A percentile compares a stretch with the other conserved stretches of the same genome.
phyloP scores from a whole-genome alignment of 768 basidiomycete genomes.

The Pleurotus citrinopileatus region DNA sequence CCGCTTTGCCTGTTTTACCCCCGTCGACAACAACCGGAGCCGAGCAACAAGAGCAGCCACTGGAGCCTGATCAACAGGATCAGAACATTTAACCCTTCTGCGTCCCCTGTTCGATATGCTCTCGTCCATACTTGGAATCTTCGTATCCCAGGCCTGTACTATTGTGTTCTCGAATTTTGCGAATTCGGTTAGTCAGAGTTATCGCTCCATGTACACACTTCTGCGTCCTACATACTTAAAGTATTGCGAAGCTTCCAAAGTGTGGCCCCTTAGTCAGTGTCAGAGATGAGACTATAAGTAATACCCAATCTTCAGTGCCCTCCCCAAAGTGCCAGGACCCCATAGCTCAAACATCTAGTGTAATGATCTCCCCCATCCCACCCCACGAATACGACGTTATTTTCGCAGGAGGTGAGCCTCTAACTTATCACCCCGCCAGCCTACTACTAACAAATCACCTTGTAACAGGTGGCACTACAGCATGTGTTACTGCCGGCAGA shows the following conservation, averaged over 20 bases:
- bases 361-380: background rate
- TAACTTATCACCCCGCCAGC: background rate
- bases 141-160: no score
- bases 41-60: background rate
- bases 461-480: conserved; percentile 46
- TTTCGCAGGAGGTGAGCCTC: conserved; percentile 50
- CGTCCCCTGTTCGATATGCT: no score
- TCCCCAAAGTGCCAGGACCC: no score
- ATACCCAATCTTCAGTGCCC: no score
- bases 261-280: no score
- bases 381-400: conserved; percentile 42
- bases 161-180: no score
- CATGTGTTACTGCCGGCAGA: conserved; percentile 54
- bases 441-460: background rate
- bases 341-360: background rate
- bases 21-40: conserved; percentile 19
- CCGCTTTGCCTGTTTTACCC: conserved; percentile 39
- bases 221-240: no score
- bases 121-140: no score
- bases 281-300: no score
- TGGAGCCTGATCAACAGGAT: background rate
- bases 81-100: background rate
- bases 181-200: no score
- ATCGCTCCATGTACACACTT: no score
- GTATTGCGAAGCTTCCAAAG: no score